Conservation (phyloP, 345 rosid genomes). For the Chamaenerion angustifolium region DNA sequence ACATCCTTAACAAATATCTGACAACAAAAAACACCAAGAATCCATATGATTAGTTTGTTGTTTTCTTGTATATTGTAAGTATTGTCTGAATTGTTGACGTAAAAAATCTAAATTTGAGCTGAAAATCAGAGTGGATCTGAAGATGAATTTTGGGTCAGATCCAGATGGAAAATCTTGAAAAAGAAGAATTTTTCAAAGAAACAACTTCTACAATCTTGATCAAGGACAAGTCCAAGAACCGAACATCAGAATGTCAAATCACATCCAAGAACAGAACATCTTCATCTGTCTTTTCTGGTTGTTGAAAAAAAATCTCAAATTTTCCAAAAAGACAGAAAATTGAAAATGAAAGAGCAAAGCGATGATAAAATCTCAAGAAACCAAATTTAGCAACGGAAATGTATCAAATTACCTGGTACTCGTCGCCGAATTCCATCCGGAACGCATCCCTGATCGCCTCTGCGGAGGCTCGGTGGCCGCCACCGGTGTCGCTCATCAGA, state of each 20-base stretch:
- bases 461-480: conserved; percentile 95
- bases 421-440: conserved; percentile 59
- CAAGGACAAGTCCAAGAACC: too few relatives aligned
- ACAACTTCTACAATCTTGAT: too few relatives aligned
- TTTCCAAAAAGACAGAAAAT: too few relatives aligned
- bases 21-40: neutral
- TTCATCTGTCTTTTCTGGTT: too few relatives aligned
- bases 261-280: too few relatives aligned
- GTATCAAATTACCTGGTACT: conserved; percentile 35
- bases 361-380: too few relatives aligned
- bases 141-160: neutral
- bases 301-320: too few relatives aligned
- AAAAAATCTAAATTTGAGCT: neutral
- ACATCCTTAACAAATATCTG: conserved; percentile 90
- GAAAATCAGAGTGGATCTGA: neutral
- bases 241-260: too few relatives aligned
- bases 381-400: too few relatives aligned
- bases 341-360: too few relatives aligned
- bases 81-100: neutral
- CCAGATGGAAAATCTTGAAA: too few relatives aligned
- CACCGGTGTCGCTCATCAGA: conserved; percentile 98
- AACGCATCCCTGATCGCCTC: conserved; percentile 95
- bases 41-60: neutral
- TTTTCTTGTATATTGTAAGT: neutral
- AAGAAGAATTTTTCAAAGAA: too few relatives aligned